Evolutionary conservation across 176 grass and related monocot species (phyloP).

Genomic region (Ampelocalamus luodianensis): DNA sequence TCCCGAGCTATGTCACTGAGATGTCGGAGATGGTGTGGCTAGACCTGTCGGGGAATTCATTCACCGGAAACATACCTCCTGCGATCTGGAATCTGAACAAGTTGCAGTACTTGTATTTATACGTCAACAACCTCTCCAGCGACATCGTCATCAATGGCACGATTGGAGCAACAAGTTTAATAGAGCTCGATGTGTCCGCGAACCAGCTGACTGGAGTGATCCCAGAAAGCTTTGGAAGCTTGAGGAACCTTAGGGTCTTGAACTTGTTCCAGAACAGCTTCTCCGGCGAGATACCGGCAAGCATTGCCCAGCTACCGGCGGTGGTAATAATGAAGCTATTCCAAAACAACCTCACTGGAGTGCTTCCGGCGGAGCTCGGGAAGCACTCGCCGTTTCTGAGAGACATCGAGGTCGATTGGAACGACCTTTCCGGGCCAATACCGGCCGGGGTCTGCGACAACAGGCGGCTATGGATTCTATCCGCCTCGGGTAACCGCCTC

Average conservation of each 20-base stretch:
- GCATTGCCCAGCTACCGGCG: constrained; percentile 51
- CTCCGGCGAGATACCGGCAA: constrained; percentile 67
- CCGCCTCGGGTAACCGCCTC: constrained; percentile 52
- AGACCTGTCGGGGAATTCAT: constrained; percentile 45
- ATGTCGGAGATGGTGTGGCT: constrained; percentile 46
- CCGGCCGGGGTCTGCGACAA: constrained; percentile 61
- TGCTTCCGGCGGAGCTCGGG: constrained; percentile 69
- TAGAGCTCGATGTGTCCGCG: constrained; percentile 46
- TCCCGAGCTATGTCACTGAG: constrained; percentile 46
- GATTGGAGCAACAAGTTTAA: constrained; percentile 39
- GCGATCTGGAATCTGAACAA: constrained; percentile 69
- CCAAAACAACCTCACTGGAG: constrained; percentile 55
- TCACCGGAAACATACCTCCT: constrained; percentile 57
- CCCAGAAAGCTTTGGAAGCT: constrained; percentile 59
- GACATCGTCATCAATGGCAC: constrained; percentile 32
- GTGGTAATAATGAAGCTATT: constrained; percentile 54
- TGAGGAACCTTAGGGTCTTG: constrained; percentile 48
- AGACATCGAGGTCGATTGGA: constrained; percentile 61
- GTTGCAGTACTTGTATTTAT: constrained; percentile 47
- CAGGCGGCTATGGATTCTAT: constrained; percentile 33
- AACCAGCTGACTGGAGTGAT: constrained; percentile 69
- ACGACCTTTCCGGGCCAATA: constrained; percentile 66
- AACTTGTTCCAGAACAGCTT: constrained; percentile 50
- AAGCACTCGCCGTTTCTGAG: constrained; percentile 52
- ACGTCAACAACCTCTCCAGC: constrained; percentile 40